phyloP scores from a whole-genome alignment of 2,329 filamentous ascomycete species.

The Myriosclerotinia scirpicola region DNA sequence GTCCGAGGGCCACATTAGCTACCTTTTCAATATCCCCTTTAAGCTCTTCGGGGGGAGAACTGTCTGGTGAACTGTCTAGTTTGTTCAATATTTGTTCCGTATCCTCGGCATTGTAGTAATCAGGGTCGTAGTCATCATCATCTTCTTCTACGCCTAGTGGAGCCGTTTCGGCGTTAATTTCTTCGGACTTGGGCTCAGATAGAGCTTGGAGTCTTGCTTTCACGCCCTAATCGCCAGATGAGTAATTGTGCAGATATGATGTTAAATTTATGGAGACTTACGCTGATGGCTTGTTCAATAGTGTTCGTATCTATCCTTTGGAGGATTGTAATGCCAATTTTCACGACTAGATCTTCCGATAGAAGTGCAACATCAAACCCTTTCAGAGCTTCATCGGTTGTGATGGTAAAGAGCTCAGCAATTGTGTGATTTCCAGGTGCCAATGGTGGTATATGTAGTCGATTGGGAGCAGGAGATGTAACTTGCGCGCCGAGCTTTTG shows the following conservation, averaged over 20 bases:
- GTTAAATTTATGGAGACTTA: slow-evolving; percentile 44
- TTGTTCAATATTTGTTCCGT: slow-evolving; percentile 77
- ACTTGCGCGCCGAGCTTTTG: slow-evolving; percentile 64
- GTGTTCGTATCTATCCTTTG: slow-evolving; percentile 67
- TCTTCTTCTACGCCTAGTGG: slow-evolving; percentile 70
- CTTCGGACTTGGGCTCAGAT: slow-evolving; percentile 30
- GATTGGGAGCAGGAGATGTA: slow-evolving; percentile 25
- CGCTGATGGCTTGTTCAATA: slow-evolving; percentile 72
- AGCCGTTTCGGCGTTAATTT: slow-evolving; percentile 58
- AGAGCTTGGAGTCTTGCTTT: slow-evolving; percentile 48
- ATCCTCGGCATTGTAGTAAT: slow-evolving; percentile 71
- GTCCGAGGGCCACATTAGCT: slow-evolving; percentile 56
- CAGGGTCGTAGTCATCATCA: slow-evolving; percentile 91
- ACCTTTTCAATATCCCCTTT: slow-evolving; percentile 43
- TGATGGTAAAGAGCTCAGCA: slow-evolving; percentile 84
- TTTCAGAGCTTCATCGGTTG: slow-evolving; percentile 69
- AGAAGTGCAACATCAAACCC: slow-evolving; percentile 82
- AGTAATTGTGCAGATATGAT: slow-evolving; percentile 19
- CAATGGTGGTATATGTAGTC: slow-evolving; percentile 59
- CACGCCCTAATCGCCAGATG: slow-evolving; percentile 46
- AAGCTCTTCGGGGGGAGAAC: slow-evolving; percentile 58
- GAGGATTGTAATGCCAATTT: slow-evolving; percentile 79
- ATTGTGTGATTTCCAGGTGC: slow-evolving; percentile 74
- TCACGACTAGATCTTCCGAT: slow-evolving; percentile 71
- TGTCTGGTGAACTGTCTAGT: slow-evolving; percentile 71